Base-by-base conservation (phyloP, 148 eudicot genomes). In the Bassia scoparia region DNA sequence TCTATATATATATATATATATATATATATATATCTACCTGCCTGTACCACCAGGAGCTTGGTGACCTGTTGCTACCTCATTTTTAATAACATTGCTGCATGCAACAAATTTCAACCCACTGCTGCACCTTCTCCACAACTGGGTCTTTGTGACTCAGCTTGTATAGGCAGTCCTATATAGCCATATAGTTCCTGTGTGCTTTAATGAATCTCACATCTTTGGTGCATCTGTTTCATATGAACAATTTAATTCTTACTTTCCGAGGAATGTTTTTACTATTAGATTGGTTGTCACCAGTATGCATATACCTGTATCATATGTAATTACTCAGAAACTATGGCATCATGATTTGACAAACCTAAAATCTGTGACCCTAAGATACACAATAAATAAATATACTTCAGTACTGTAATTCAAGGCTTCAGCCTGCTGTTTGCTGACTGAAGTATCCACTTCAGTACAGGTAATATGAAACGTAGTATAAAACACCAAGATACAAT, bases 361-460 rank as follows among this genome's bases (percentile, higher is more conserved):
- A 34, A 24, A 60, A 30, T 13, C 16, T 27, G 2, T 15, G 29
- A 14, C 15, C 20, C 35, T 29, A 15, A 35, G 33, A 60, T 16
- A 59, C 5, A 27, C 21, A 21, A n/a, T 54, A n/a, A n/a, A n/a
- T 54, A 54, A 21, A 23, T 26, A 9, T 21, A 20, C 27, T 27
- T 59, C n/a, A 30, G n/a, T 10, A 27, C 35, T 60, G 63, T 21
- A 60, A n/a, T 13, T 54, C n/a, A n/a, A n/a, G n/a, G n/a, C n/a
- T n/a, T n/a, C 35, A 29, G 63, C 63, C 63, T 24, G 63, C 35
- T 30, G 35, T 60, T 20, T 60, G 63, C 63, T 60, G 37, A 27
- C 5, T 60, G n/a, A 26, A 18, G 62, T 58, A 6, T 10, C 33
- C 33, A 26, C 16, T 58, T 58, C 30, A n/a, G 62, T 9, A 29